Conservation (phyloP, 2,329 filamentous ascomycete genomes). For the Ophiostoma australiae region DNA sequence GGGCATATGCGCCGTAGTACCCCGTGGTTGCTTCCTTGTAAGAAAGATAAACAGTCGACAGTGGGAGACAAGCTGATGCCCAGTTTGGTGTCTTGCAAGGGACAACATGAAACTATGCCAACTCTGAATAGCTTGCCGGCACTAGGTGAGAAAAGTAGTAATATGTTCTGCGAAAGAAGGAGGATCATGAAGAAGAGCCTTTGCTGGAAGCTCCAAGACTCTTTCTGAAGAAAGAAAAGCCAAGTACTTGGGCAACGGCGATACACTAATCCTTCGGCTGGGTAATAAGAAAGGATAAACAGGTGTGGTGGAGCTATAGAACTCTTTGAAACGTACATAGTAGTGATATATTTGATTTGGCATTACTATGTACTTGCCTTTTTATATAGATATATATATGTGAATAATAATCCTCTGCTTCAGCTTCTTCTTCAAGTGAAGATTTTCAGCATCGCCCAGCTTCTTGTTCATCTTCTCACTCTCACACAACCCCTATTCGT, state of each 20-base stretch:
- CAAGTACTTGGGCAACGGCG: not conserved
- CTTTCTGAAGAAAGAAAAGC: not conserved
- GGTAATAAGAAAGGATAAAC: not conserved
- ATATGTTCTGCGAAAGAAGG: not conserved
- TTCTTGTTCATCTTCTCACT: not conserved
- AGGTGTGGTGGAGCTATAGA: not conserved
- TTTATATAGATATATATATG: not conserved
- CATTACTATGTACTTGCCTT: not conserved
- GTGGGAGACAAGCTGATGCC: not conserved
- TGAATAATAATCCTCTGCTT: not conserved
- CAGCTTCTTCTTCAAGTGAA: not conserved
- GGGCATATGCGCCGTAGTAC: not conserved
- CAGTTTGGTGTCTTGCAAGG: not conserved
- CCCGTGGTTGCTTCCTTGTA: too few relatives aligned
- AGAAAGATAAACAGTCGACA: too few relatives aligned
- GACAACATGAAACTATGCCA: slow-evolving; percentile 1
- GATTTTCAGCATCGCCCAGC: not conserved
- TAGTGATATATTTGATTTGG: not conserved
- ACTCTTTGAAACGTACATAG: not conserved
- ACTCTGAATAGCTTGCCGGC: not conserved
- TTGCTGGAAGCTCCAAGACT: not conserved
- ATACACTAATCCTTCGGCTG: slow-evolving; percentile 4
- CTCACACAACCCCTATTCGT: not conserved
- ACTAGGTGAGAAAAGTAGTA: not conserved
- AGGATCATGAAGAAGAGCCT: not conserved